phyloP scores from a whole-genome alignment of 768 basidiomycete species.

The Trametes cubensis region DNA sequence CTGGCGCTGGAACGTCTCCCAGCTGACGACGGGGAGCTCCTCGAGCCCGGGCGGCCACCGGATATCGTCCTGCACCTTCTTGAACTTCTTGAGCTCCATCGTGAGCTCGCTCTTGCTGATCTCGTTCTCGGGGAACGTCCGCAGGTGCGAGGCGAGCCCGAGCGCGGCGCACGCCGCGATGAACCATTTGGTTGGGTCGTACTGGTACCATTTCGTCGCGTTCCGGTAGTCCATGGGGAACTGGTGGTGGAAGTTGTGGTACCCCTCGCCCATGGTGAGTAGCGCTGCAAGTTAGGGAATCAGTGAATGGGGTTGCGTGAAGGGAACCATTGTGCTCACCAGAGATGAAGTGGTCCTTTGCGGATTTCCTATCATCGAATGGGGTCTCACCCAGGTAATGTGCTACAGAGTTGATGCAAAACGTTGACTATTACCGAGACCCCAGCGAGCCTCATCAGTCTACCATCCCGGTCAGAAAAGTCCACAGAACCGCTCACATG shows the following conservation, averaged over 20 bases:
- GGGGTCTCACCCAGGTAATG: constrained; percentile 59
- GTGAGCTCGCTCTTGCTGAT: constrained; percentile 79
- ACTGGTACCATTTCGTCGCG: constrained; percentile 65
- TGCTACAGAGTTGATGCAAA: constrained; percentile 62
- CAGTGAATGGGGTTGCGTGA: not conserved
- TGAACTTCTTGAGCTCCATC: constrained; percentile 81
- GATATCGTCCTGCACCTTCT: constrained; percentile 61
- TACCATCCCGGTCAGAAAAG: not conserved
- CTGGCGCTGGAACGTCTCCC: constrained; percentile 78
- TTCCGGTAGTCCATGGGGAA: constrained; percentile 61
- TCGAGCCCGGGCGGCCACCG: constrained; percentile 61
- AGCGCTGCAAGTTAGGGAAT: constrained; percentile 27
- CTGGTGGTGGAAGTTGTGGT: constrained; percentile 77
- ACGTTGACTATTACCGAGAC: constrained; percentile 43
- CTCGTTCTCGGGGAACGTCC: constrained; percentile 87
- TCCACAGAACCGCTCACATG: constrained; percentile 41
- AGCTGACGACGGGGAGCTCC: constrained; percentile 73
- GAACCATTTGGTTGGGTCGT: constrained; percentile 79
- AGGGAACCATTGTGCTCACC: not conserved
- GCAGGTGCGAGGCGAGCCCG: constrained; percentile 80
- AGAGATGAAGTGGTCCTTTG: constrained; percentile 53
- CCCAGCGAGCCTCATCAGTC: not conserved
- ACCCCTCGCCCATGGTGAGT: constrained; percentile 74
- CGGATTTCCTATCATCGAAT: constrained; percentile 59
- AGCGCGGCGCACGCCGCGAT: constrained; percentile 64